These are phyloP conservation scores for Gossypium anomalum DNA, from an alignment of 345 rosid species.

Conservation along the genomic window DNA sequence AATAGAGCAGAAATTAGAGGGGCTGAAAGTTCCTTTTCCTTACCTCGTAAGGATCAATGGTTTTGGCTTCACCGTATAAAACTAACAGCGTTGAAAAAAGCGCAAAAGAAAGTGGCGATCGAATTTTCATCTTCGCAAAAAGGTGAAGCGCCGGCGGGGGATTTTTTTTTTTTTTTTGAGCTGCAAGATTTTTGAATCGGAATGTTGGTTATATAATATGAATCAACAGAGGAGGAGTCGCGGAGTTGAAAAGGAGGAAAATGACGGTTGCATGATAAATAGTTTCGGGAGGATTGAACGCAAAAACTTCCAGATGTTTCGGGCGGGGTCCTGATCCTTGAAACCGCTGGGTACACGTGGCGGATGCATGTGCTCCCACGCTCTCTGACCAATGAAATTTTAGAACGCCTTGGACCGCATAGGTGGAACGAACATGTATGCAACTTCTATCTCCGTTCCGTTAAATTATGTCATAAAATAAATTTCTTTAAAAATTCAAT, in stretches of 20 bases:
- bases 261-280: no score
- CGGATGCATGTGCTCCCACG: not conserved
- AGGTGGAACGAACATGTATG: not conserved
- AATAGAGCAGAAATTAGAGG: not conserved
- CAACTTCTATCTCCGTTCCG: not conserved
- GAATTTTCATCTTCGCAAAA: slow-evolving; percentile 29
- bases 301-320: no score
- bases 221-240: no score
- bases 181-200: not conserved
- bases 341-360: not conserved
- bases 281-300: no score
- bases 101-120: slow-evolving; percentile 19
- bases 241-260: no score
- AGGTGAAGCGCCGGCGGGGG: not conserved
- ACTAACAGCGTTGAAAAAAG: slow-evolving; percentile 33
- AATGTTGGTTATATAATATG: not conserved
- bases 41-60: slow-evolving; percentile 79
- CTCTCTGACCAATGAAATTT: not conserved
- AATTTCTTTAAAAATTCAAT: no score
- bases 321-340: not conserved
- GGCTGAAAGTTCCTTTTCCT: not conserved
- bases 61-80: slow-evolving; percentile 37
- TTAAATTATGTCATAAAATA: no score
- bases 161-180: not conserved
- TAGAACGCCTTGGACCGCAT: not conserved